Evolutionary conservation across 2,329 filamentous ascomycete genomes (phyloP).

Genomic region (Trichoderma lentiforme): DNA sequence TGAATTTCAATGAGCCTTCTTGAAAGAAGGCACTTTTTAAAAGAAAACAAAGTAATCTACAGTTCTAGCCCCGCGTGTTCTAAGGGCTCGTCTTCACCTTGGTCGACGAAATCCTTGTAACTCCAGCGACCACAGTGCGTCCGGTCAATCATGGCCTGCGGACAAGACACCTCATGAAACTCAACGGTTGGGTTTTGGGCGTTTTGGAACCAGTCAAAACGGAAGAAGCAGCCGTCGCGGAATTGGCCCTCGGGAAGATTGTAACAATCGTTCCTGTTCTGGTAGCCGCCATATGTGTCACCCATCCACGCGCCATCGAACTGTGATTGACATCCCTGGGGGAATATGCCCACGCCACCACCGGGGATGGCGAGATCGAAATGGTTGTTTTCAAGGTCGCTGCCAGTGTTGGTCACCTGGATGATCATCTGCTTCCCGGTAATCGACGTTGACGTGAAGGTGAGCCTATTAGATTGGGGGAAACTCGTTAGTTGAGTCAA

Average conservation of each 20-base stretch:
- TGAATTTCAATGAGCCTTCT: background rate
- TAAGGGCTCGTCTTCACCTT: background rate
- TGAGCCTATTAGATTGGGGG: background rate
- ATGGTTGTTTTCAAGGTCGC: background rate
- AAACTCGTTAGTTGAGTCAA: background rate
- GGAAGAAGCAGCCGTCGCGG: background rate
- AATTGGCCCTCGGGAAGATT: background rate
- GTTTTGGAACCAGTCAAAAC: background rate
- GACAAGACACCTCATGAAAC: background rate
- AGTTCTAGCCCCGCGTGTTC: background rate
- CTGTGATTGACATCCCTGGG: background rate
- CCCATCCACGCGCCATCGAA: background rate
- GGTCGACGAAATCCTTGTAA: background rate
- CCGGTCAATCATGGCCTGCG: background rate
- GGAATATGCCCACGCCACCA: background rate
- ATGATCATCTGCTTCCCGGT: background rate
- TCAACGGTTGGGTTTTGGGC: background rate
- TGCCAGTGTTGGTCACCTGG: background rate
- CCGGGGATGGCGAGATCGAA: background rate
- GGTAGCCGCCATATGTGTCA: background rate
- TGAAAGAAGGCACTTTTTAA: background rate
- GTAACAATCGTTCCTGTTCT: background rate
- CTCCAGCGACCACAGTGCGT: background rate
- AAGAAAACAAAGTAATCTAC: background rate
- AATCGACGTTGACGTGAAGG: background rate